These are phyloP conservation scores for Juncus effusus DNA, from an alignment of 176 grass and related monocot genomes.

Conservation along the genomic window DNA sequence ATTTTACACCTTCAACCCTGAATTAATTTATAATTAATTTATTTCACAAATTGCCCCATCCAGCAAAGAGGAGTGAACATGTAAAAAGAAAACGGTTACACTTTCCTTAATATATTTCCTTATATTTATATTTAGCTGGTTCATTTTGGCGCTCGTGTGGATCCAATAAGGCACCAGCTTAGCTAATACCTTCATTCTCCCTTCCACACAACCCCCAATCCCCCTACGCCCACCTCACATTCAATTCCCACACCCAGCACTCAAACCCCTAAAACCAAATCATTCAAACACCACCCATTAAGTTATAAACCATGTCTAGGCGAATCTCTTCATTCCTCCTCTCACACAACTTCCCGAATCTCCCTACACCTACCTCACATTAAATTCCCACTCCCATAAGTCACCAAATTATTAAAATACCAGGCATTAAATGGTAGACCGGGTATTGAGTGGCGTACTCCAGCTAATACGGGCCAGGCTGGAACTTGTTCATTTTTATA, in stretches of 20 bases:
- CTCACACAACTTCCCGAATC: neutral
- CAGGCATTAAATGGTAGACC: neutral
- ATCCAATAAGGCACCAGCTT: slow-evolving; percentile 24
- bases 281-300: too few species aligned
- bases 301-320: too few species aligned
- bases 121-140: too few species aligned
- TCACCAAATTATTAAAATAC: neutral
- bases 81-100: too few species aligned
- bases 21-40: too few species aligned
- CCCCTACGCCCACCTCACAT: neutral
- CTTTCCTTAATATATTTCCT: too few species aligned
- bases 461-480: slow-evolving; percentile 29
- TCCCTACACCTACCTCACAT: neutral
- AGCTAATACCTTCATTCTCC: neutral
- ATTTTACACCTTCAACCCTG: too few species aligned
- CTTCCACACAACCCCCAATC: neutral
- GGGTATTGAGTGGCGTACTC: slow-evolving; percentile 2
- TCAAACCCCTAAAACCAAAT: too few species aligned
- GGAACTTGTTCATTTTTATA: slow-evolving; percentile 26
- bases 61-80: too few species aligned
- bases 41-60: too few species aligned
- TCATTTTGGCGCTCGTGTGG: neutral
- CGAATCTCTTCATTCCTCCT: neutral
- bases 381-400: neutral
- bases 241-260: slow-evolving; percentile 1